Evolutionary conservation across 1,284 basidiomycete species (phyloP), one percentile per base, ranked within the genome.

Genomic region (Papiliotrema nemorosa): DNA sequence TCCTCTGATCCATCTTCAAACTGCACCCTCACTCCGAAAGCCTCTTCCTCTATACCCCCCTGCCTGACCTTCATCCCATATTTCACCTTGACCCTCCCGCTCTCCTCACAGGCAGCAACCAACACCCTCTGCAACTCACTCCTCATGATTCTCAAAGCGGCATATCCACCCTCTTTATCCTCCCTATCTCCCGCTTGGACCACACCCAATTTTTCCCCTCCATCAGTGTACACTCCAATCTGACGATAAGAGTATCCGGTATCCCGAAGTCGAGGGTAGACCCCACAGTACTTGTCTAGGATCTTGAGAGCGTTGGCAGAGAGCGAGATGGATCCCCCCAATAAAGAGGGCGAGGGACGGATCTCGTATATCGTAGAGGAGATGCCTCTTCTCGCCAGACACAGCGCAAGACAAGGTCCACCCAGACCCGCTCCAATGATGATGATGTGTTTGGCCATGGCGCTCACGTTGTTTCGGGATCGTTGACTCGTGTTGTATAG

Each of bases 341-440:
- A 10, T 9, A 55, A 53, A n/a, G 36, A 13, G 4, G 13, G 26
- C 2, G 21, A 7, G 2, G 44, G 29, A 0, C 62, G 55, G 21
- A 59, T 27, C 50, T 64, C 62, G 45, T 58, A 55, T 29, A 63
- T 44, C 25, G 57, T 63, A 5, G 53, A 52, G 6, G 39, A 34
- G 33, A 63, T 59, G 20, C 31, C 25, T 12, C 47, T 53, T 22
- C 43, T 33, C 3, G 61, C 59, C 7, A 63, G 55, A 20, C 50
- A 42, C 2, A 62, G 39, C n/a, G 62, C 62, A 9, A 64, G 53
- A 27, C 39, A 38, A 22, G 62, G 62, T 13, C 62, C 62, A 27
- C 46, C 57, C 1, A 63, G 48, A 10, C 61, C 59, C 2, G 25
- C 61, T 21, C 61, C 61, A 9, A 55, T 33, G 43, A 64, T 62